Evolutionary conservation across 192 early-diverging fungal genomes (phyloP), one percentile per base, ranked within the genome.

Genomic region (Entrophospora sp.): DNA sequence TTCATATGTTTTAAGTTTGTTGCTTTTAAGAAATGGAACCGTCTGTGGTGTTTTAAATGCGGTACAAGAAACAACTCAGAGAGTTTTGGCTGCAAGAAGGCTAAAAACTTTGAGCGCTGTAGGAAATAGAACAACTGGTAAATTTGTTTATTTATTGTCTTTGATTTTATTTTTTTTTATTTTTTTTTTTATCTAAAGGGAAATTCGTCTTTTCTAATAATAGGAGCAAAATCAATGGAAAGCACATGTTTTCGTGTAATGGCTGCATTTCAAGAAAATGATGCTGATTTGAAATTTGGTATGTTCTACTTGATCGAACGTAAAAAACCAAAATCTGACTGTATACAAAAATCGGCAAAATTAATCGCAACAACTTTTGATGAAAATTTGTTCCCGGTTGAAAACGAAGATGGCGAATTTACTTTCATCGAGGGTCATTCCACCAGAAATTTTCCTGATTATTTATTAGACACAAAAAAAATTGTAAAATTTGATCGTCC

Each of bases 61-160:
- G 37, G 75, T 73, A 1, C 61, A 73, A 16, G 75, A 77, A 36
- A 70, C 70, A 9, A 77, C 75, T 5, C 49, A 68, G 46, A 61
- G 66, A 1, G 58, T 77, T 9, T 24, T 77, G 6, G 66, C 68
- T 22, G 66, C 69, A 45, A 64, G 75, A 10, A 61, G 75, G 44
- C 34, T 77, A 9, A 66, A 40, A 48, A 77, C 71, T 10, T 28
- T 73, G 20, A 68, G 70, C 28, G 57, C 71, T 12, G 71, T 77
- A 35, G 72, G 71, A 30, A 77, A 77, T 57, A 51, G 37, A 18
- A 66, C 64, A 14, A 12, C n/a, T 10, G 64, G 64, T 55, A 66
- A 8, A 7, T 18, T 3, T 18, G 32, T 31, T 1, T 13, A 22
- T 12, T 43, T 31, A 3, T 13, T 14, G 0, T 27, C 27, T 55